These are phyloP conservation scores for Rubus idaeus DNA, from an alignment of 306 rosid species.

Conservation along the genomic window DNA sequence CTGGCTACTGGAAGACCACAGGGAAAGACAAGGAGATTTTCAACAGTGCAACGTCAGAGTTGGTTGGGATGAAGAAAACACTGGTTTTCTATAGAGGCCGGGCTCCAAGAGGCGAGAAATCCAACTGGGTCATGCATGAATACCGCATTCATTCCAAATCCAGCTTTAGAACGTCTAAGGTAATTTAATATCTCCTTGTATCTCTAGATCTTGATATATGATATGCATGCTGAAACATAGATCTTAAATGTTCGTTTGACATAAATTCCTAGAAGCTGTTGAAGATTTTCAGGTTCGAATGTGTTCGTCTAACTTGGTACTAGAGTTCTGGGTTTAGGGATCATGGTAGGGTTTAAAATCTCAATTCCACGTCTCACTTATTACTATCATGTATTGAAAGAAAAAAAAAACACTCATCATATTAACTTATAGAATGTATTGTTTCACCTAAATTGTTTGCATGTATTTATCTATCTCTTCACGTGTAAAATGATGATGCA, in stretches of 20 bases:
- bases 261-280: background rate
- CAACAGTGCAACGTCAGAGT: constrained; percentile 55
- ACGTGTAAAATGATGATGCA: background rate
- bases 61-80: constrained; percentile 95
- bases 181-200: constrained; percentile 18
- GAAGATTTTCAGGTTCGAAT: background rate
- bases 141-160: constrained; percentile 78
- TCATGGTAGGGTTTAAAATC: no score
- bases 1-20: constrained; percentile 94
- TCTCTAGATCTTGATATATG: background rate
- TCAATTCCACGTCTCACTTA: no score
- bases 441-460: background rate
- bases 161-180: constrained; percentile 57
- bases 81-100: constrained; percentile 91
- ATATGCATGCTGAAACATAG: background rate
- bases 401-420: no score
- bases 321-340: background rate
- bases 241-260: background rate
- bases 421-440: background rate
- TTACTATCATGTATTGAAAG: no score
- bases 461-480: background rate
- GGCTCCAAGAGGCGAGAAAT: constrained; percentile 93
- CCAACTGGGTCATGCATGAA: constrained; percentile 97
- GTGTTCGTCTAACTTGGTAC: background rate
- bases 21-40: constrained; percentile 89